A percentile compares a stretch with the other conserved stretches of the same genome.
phyloP scores from a whole-genome alignment of 164 flowering plant genomes.

The Magnolia officinalis region DNA sequence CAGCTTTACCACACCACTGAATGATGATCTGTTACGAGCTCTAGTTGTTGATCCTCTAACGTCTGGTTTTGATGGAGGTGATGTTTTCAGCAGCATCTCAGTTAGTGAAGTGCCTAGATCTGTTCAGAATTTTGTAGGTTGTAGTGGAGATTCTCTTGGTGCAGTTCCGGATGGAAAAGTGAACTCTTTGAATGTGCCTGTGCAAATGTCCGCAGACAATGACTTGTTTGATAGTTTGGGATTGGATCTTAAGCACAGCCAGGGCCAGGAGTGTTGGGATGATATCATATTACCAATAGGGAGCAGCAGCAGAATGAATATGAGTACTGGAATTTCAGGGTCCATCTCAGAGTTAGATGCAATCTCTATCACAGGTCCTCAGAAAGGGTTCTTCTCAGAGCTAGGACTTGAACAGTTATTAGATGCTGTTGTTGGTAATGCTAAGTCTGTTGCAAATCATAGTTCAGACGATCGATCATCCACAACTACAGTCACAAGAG shows the following conservation, averaged over 20 bases:
- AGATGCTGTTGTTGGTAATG: constrained; percentile 26
- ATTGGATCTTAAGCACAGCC: constrained; percentile 20
- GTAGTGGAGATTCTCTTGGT: constrained; percentile 16
- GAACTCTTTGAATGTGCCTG: constrained; percentile 16
- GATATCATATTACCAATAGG: constrained; percentile 30
- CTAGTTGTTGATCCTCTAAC: constrained; percentile 20
- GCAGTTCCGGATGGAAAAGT: constrained; percentile 19
- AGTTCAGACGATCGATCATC: constrained; percentile 43
- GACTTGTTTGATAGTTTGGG: constrained; percentile 37
- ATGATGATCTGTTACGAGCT: constrained; percentile 24
- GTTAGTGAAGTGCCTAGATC: constrained; percentile 25
- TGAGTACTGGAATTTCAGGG: constrained; percentile 26
- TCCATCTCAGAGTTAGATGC: constrained; percentile 37
- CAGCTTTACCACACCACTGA: constrained; percentile 7
- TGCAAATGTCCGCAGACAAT: constrained; percentile 19
- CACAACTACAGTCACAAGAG: constrained; percentile 35
- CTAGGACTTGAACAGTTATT: constrained; percentile 56
- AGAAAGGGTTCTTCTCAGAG: constrained; percentile 59
- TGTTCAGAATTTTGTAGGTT: constrained; percentile 28
- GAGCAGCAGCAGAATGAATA: constrained; percentile 17
- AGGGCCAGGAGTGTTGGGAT: constrained; percentile 32
- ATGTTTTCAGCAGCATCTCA: background rate
- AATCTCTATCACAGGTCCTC: constrained; percentile 22
- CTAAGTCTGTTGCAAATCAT: constrained; percentile 25
- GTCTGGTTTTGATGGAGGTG: constrained; percentile 20